Percentiles rank a stretch among this genome's conserved stretches.
Evolutionary conservation across 176 grass and related monocot genomes (phyloP).

Genomic region (Elymus sibiricus): DNA sequence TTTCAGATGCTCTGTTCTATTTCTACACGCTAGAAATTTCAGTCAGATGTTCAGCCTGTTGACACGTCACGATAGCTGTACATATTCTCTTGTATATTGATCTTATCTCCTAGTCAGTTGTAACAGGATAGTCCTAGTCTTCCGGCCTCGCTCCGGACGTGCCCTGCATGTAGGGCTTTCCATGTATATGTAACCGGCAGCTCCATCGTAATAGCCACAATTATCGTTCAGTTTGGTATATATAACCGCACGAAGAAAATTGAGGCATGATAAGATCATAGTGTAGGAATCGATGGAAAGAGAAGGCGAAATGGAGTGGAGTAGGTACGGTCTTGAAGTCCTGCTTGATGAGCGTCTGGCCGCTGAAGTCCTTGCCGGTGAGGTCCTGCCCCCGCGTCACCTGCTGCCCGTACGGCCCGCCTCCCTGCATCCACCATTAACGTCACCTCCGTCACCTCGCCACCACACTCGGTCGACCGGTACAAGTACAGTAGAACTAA

Average conservation of each 20-base stretch:
- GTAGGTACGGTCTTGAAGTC: constrained; percentile 84
- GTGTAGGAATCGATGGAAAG: background rate
- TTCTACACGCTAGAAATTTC: background rate
- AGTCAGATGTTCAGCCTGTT: background rate
- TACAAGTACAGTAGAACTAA: background rate
- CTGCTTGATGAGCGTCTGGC: constrained; percentile 84
- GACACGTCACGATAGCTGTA: no score
- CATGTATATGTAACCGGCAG: no score
- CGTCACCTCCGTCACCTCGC: background rate
- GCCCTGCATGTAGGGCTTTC: no score
- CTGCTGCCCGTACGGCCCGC: constrained; percentile 80
- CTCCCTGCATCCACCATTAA: constrained; percentile 50
- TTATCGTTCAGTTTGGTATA: no score
- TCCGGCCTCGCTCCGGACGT: no score
- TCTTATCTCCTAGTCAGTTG: no score
- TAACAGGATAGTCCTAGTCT: no score
- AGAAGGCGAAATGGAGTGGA: background rate
- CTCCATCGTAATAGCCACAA: no score
- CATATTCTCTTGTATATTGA: no score
- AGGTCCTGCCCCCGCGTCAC: constrained; percentile 93
- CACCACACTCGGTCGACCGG: background rate
- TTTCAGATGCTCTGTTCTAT: background rate
- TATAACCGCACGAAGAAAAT: background rate
- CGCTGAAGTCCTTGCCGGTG: constrained; percentile 92
- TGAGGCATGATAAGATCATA: background rate